These are phyloP conservation scores for Malus fusca DNA, from an alignment of 306 rosid species.

Conservation along the genomic window DNA sequence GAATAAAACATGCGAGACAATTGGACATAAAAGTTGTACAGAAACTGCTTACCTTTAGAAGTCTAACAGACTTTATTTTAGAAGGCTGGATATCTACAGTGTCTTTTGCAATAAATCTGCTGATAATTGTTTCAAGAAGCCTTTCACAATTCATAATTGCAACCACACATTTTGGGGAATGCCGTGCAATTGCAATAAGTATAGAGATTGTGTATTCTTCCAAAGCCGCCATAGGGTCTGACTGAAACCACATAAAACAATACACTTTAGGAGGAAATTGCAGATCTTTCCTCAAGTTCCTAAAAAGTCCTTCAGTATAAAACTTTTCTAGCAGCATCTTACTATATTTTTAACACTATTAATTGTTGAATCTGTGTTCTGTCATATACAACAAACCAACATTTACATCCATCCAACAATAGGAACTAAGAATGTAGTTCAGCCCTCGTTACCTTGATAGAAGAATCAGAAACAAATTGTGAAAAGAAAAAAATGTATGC, in stretches of 20 bases:
- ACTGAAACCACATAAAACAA: slow-evolving; percentile 46
- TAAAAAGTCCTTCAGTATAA: not conserved
- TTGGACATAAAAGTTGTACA: slow-evolving; percentile 10
- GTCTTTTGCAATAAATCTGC: slow-evolving; percentile 49
- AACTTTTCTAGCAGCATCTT: not conserved
- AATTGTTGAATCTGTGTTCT: not conserved
- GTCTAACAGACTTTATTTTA: slow-evolving; percentile 68
- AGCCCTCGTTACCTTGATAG: not conserved
- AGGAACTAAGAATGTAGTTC: not conserved
- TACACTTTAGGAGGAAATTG: not conserved
- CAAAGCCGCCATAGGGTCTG: slow-evolving; percentile 53
- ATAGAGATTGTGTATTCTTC: slow-evolving; percentile 73
- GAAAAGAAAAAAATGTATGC: not conserved
- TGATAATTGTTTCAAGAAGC: slow-evolving; percentile 58
- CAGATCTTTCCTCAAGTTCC: not conserved
- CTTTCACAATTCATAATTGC: slow-evolving; percentile 70
- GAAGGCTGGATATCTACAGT: slow-evolving; percentile 49
- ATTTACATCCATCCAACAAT: not conserved
- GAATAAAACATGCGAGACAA: slow-evolving; percentile 12
- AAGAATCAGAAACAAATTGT: not conserved
- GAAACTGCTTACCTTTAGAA: slow-evolving; percentile 55
- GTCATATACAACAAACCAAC: not conserved
- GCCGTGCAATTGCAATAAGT: slow-evolving; percentile 79
- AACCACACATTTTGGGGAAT: slow-evolving; percentile 79
- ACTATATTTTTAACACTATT: not conserved